A percentile compares a stretch with the other conserved stretches of the same genome.
These are phyloP conservation scores for Grosmannia serpens DNA, from an alignment of 2,329 filamentous ascomycete species.

Conservation along the genomic window DNA sequence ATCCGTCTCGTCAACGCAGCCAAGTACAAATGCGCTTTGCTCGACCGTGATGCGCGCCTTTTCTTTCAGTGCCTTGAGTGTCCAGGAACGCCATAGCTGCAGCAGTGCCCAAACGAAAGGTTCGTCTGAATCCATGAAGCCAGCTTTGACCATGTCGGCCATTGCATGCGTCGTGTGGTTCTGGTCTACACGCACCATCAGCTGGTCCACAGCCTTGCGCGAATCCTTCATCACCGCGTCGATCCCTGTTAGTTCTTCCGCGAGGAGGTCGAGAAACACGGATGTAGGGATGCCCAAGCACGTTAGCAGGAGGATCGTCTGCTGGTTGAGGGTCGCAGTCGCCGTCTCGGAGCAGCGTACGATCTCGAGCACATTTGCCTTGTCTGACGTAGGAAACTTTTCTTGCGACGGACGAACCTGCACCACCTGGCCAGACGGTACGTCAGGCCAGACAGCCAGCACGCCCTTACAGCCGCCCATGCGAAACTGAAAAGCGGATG, in stretches of 20 bases:
- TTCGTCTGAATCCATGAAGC: conserved; percentile 63
- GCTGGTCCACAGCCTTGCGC: conserved; percentile 49
- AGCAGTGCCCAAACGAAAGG: conserved; percentile 75
- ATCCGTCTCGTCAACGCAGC: conserved; percentile 75
- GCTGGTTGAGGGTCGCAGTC: conserved; percentile 73
- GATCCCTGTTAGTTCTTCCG: conserved; percentile 55
- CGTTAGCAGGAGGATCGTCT: conserved; percentile 78
- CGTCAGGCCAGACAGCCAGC: conserved; percentile 60
- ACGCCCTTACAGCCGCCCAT: conserved; percentile 90
- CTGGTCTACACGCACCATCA: conserved; percentile 70
- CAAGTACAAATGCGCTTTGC: conserved; percentile 76
- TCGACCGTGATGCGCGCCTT: conserved; percentile 79
- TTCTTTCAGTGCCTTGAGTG: conserved; percentile 80
- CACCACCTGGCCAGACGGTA: conserved; percentile 47
- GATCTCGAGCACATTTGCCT: conserved; percentile 66
- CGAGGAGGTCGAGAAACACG: conserved; percentile 57
- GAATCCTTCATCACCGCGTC: conserved; percentile 58
- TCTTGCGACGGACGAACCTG: conserved; percentile 74
- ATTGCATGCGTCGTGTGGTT: conserved; percentile 69
- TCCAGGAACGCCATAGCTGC: conserved; percentile 79
- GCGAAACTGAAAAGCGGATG: conserved; percentile 84
- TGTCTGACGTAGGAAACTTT: conserved; percentile 58
- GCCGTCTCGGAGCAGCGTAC: conserved; percentile 70
- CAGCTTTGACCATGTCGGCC: conserved; percentile 64
- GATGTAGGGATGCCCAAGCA: conserved; percentile 58